Conservation (phyloP, 352 stramenopile species). For the Aphanomyces euteiches region DNA sequence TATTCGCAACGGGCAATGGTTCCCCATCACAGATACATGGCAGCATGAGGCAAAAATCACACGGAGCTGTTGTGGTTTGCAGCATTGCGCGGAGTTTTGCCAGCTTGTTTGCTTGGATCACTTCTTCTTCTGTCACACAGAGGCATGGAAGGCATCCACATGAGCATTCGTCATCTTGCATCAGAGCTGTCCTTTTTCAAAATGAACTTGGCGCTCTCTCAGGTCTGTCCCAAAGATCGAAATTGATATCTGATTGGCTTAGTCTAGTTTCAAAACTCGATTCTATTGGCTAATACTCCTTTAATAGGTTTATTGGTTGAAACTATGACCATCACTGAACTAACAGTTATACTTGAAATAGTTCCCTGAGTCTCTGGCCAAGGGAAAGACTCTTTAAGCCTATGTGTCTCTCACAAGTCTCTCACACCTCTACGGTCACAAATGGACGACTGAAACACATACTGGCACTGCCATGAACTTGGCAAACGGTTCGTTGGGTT, state of each 20-base stretch:
- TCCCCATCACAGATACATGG: slow-evolving; percentile 27
- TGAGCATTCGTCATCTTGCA: slow-evolving; percentile 18
- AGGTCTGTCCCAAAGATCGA: no score
- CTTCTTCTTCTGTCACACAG: slow-evolving; percentile 28
- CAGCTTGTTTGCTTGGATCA: slow-evolving; percentile 21
- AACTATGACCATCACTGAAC: no score
- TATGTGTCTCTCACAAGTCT: no score
- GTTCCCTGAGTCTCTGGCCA: no score
- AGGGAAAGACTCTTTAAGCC: no score
- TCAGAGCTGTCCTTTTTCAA: not conserved
- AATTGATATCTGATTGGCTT: no score
- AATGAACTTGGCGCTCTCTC: not conserved
- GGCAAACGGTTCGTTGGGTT: not conserved
- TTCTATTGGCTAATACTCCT: no score
- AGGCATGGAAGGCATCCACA: slow-evolving; percentile 27
- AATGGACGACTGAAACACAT: no score
- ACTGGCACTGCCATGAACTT: not conserved
- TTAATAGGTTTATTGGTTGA: no score
- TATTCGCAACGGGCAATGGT: not conserved
- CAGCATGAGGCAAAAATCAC: slow-evolving; percentile 30
- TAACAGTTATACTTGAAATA: no score
- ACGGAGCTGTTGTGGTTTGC: slow-evolving; percentile 15
- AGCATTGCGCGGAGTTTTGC: slow-evolving; percentile 23
- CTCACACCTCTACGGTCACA: no score
- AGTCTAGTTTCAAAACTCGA: no score